A percentile compares a stretch with the other conserved stretches of the same genome.
phyloP scores from a whole-genome alignment of 306 rosid species.

The Ceratonia siliqua region DNA sequence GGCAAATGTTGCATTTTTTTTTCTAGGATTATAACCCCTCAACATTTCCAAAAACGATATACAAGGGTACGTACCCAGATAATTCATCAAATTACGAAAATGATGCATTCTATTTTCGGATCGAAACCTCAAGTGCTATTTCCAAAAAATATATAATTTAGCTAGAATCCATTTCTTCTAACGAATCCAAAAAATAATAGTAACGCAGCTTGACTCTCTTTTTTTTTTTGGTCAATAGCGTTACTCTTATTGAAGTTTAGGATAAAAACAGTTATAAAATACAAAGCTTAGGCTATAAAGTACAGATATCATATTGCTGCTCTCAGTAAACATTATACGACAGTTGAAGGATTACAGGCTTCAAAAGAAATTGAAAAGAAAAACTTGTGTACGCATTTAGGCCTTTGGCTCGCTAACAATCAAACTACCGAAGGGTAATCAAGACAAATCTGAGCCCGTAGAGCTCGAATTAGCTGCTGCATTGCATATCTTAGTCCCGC shows the following conservation, averaged over 20 bases:
- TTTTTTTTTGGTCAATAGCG: too few relatives aligned
- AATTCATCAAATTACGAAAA: neutral
- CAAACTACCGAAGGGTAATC: neutral
- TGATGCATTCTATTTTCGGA: neutral
- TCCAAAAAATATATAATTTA: neutral
- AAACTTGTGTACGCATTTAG: conserved; percentile 27
- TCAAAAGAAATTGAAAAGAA: neutral
- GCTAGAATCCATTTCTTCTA: neutral
- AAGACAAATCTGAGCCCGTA: neutral
- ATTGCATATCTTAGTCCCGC: conserved; percentile 75
- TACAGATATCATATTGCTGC: conserved; percentile 19
- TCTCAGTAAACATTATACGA: neutral
- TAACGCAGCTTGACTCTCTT: neutral
- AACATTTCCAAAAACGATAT: too few relatives aligned
- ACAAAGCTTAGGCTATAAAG: conserved; percentile 24
- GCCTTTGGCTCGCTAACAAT: conserved; percentile 3
- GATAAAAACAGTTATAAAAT: conserved; percentile 24
- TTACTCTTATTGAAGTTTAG: neutral
- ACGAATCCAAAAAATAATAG: neutral
- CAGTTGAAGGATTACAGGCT: neutral
- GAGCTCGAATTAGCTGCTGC: conserved; percentile 40
- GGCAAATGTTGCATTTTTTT: too few relatives aligned
- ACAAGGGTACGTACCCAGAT: neutral
- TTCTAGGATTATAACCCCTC: too few relatives aligned
- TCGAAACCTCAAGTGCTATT: neutral